A percentile compares a stretch with the other conserved stretches of the same genome.
phyloP scores from a whole-genome alignment of 2,329 filamentous ascomycete species.

The Aspergillus persii region DNA sequence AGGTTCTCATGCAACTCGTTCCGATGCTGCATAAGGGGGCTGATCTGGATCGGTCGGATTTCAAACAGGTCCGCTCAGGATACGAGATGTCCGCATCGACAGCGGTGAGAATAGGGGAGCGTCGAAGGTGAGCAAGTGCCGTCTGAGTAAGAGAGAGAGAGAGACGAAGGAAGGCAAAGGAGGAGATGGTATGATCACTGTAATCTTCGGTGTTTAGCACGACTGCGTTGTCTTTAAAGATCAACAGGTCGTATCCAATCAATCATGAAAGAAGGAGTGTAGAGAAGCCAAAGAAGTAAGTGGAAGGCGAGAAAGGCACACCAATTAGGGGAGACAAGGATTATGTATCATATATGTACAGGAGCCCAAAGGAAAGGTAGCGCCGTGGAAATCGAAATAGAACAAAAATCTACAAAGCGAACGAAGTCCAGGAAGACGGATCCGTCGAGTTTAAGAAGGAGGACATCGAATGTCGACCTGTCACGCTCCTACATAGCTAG shows the following conservation, averaged over 20 bases:
- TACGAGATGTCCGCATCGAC: slow-evolving; percentile 11
- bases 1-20: slow-evolving; percentile 24
- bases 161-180: background rate
- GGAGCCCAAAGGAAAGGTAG: slow-evolving; percentile 1
- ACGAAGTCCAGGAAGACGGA: background rate
- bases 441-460: slow-evolving; percentile 16
- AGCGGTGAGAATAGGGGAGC: background rate
- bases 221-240: background rate
- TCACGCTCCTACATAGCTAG: slow-evolving; percentile 19
- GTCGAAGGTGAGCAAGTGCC: background rate
- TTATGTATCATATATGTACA: slow-evolving; percentile 15
- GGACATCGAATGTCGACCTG: slow-evolving; percentile 15
- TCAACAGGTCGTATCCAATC: background rate
- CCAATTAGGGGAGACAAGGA: background rate
- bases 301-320: background rate
- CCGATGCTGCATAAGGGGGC: slow-evolving; percentile 30
- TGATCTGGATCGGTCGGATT: slow-evolving; percentile 17
- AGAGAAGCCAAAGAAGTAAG: background rate
- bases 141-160: background rate
- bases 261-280: background rate
- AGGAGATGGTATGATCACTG: background rate
- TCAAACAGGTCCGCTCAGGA: slow-evolving; percentile 13
- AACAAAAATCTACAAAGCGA: slow-evolving; percentile 2
- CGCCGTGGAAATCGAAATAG: slow-evolving; percentile 2
- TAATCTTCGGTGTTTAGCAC: background rate